Percentiles rank a stretch among this genome's conserved stretches.
Conservation (phyloP, 352 stramenopile species). For the Phytophthora hibernalis region DNA sequence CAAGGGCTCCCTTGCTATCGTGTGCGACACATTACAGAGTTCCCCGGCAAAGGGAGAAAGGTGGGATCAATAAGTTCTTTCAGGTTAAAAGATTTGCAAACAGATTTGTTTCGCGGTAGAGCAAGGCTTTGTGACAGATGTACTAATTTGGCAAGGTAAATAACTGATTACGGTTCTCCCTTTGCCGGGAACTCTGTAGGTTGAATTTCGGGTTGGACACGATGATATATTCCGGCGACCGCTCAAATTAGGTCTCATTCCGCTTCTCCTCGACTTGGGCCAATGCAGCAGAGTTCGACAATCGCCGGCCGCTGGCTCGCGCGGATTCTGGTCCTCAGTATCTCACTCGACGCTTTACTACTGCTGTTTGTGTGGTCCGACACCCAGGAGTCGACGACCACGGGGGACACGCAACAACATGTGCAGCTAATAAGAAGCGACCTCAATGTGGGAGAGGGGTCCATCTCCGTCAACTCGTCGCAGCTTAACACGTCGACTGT, state of each 20-base stretch:
- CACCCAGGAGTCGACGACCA: background rate
- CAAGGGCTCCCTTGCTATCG: background rate
- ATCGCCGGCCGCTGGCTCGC: slow-evolving; percentile 29
- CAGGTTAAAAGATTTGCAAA: too few species aligned
- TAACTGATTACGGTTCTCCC: too few species aligned
- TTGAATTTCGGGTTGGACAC: background rate
- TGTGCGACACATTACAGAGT: background rate
- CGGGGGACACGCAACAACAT: background rate
- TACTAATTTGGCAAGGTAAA: too few species aligned
- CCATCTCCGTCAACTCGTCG: slow-evolving; percentile 11
- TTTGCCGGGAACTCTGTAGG: too few species aligned
- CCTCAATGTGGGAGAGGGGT: background rate
- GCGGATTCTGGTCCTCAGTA: slow-evolving; percentile 16
- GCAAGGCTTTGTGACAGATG: too few species aligned
- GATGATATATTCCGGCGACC: slow-evolving; percentile 14
- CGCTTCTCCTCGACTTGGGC: slow-evolving; percentile 1
- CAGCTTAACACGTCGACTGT: slow-evolving; percentile 1
- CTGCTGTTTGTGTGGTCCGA: slow-evolving; percentile 18
- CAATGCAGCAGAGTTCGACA: slow-evolving; percentile 22
- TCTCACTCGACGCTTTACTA: slow-evolving; percentile 24
- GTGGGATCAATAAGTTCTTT: too few species aligned
- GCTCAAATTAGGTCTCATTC: slow-evolving; percentile 16
- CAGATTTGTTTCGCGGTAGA: too few species aligned
- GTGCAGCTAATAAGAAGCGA: slow-evolving; percentile 20
- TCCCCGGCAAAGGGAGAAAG: too few species aligned